Conservation (phyloP, 805 yeast species). For the Lipomyces kockii region DNA sequence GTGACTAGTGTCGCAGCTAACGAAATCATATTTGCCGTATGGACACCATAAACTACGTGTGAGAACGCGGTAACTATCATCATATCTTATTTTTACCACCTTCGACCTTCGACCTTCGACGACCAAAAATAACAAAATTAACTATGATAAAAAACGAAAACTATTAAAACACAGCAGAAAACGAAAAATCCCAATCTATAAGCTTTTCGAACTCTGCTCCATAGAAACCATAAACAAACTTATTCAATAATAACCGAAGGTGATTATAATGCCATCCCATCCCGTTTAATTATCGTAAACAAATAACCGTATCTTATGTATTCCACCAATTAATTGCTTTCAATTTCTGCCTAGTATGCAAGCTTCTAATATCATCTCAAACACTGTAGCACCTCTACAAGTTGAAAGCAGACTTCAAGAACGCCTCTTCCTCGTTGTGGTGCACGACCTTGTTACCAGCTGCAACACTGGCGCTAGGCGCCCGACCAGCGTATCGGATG, state of each 20-base stretch:
- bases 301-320: neutral
- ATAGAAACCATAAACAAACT: neutral
- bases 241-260: neutral
- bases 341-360: no score
- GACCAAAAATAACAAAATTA: neutral
- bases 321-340: no score
- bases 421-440: conserved; percentile 82
- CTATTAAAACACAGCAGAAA: neutral
- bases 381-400: conserved; percentile 21
- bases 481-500: conserved; percentile 93
- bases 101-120: neutral
- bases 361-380: no score
- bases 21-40: no score
- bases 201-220: neutral
- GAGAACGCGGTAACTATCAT: no score
- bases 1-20: no score
- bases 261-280: neutral
- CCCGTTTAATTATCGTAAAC: neutral
- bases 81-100: neutral
- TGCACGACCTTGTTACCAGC: conserved; percentile 95
- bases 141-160: no score
- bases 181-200: neutral
- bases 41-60: no score
- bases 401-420: conserved; percentile 75
- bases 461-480: conserved; percentile 97